A percentile compares a stretch with the other conserved stretches of the same genome.
phyloP scores from a whole-genome alignment of 345 rosid species.

The Lepidium africanum region DNA sequence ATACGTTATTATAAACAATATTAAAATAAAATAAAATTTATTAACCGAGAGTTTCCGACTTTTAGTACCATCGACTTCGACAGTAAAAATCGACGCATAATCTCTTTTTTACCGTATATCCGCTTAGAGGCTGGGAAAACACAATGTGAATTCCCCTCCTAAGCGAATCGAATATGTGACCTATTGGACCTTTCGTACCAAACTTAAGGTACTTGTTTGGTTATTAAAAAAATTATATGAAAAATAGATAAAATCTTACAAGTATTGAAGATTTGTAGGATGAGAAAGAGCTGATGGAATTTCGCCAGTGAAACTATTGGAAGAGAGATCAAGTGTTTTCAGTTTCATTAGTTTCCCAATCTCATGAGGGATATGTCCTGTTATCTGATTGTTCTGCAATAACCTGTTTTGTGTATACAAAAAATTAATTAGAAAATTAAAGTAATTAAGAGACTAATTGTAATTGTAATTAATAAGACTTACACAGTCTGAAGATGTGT shows the following conservation, averaged over 20 bases:
- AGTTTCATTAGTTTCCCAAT: conserved; percentile 70
- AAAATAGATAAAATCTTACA: conserved; percentile 41
- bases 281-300: conserved; percentile 55
- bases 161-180: too few relatives aligned
- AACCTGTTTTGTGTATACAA: conserved; percentile 33
- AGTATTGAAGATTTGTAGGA: conserved; percentile 53
- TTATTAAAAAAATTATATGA: neutral
- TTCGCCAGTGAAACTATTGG: conserved; percentile 56
- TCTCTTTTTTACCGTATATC: too few relatives aligned
- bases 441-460: neutral
- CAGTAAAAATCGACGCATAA: too few relatives aligned
- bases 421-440: neutral
- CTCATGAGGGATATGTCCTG: conserved; percentile 68
- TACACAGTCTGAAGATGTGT: conserved; percentile 75
- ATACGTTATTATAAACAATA: too few relatives aligned
- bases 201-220: too few relatives aligned
- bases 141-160: too few relatives aligned
- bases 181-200: too few relatives aligned
- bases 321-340: conserved; percentile 75
- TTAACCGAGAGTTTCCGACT: too few relatives aligned
- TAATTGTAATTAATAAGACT: conserved; percentile 17
- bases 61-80: too few relatives aligned
- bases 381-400: conserved; percentile 68
- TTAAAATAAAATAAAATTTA: too few relatives aligned
- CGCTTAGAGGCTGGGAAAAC: too few relatives aligned